phyloP scores from a whole-genome alignment of 2,329 filamentous ascomycete genomes.

The Pseudogymnoascus sp. region DNA sequence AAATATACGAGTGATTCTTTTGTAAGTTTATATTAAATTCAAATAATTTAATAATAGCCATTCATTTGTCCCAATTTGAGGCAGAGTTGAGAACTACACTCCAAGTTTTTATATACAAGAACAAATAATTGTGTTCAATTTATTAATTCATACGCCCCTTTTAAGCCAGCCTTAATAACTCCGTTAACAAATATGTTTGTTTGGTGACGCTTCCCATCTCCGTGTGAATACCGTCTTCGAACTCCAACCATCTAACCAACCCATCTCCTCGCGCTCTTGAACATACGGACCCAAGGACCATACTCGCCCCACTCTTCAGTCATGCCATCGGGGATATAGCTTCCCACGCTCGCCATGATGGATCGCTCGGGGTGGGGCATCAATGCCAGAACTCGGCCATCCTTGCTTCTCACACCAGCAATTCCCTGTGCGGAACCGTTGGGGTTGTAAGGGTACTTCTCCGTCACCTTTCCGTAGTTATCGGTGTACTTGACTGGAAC shows the following conservation, averaged over 20 bases:
- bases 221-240: background rate
- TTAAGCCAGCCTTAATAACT: background rate
- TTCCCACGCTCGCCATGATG: slow-evolving; percentile 57
- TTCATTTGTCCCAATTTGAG: slow-evolving; percentile 1
- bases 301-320: slow-evolving; percentile 58
- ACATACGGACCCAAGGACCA: slow-evolving; percentile 63
- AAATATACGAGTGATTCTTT: background rate
- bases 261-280: slow-evolving; percentile 66
- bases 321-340: slow-evolving; percentile 50
- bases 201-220: background rate
- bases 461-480: slow-evolving; percentile 67
- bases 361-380: slow-evolving; percentile 72
- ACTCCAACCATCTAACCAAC: slow-evolving; percentile 41
- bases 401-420: slow-evolving; percentile 55
- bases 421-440: slow-evolving; percentile 64
- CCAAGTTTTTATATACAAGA: background rate
- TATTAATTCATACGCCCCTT: background rate
- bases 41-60: slow-evolving; percentile 1
- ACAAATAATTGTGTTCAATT: background rate
- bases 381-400: slow-evolving; percentile 61
- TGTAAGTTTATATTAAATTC: background rate
- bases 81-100: background rate
- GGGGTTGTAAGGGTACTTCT: slow-evolving; percentile 80
- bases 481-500: slow-evolving; percentile 79
- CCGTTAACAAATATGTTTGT: background rate